phyloP scores from a whole-genome alignment of 805 yeast species.

The Pichia rugopelliculosa region DNA sequence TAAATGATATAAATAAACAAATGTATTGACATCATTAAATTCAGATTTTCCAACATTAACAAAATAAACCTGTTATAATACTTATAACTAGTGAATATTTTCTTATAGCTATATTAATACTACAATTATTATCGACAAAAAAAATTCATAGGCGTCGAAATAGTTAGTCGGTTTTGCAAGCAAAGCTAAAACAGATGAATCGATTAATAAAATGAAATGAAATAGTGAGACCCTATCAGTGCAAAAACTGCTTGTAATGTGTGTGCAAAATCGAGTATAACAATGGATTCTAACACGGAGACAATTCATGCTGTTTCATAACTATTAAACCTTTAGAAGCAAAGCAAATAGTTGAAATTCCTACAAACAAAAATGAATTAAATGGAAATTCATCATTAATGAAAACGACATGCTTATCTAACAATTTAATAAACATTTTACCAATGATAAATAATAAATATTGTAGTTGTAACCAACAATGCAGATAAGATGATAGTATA shows the following conservation, averaged over 20 bases:
- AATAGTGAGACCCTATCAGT: background rate
- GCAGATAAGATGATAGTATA: background rate
- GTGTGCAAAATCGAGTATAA: background rate
- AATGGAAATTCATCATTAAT: background rate
- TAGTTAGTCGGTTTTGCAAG: conserved; percentile 8
- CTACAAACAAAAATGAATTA: background rate
- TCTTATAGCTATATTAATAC: conserved; percentile 67
- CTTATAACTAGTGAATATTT: conserved; percentile 60
- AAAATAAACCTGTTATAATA: conserved; percentile 35
- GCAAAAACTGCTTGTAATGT: too few species aligned
- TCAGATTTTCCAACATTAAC: conserved; percentile 62
- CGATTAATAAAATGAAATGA: background rate
- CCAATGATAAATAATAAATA: background rate
- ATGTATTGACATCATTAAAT: conserved; percentile 54
- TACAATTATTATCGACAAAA: conserved; percentile 72
- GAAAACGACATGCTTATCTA: background rate
- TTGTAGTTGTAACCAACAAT: background rate
- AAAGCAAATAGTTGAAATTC: conserved; percentile 64
- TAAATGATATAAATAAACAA: conserved; percentile 30
- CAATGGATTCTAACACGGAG: conserved; percentile 47
- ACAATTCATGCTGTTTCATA: too few species aligned
- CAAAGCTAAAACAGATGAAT: background rate
- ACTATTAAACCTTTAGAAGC: too few species aligned
- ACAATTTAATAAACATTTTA: background rate
- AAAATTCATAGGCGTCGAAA: conserved; percentile 81